Percentiles rank a stretch among this genome's conserved stretches.
These are phyloP conservation scores for Paracamarosporium sp. DNA, from an alignment of 2,329 filamentous ascomycete genomes.

Conservation along the genomic window DNA sequence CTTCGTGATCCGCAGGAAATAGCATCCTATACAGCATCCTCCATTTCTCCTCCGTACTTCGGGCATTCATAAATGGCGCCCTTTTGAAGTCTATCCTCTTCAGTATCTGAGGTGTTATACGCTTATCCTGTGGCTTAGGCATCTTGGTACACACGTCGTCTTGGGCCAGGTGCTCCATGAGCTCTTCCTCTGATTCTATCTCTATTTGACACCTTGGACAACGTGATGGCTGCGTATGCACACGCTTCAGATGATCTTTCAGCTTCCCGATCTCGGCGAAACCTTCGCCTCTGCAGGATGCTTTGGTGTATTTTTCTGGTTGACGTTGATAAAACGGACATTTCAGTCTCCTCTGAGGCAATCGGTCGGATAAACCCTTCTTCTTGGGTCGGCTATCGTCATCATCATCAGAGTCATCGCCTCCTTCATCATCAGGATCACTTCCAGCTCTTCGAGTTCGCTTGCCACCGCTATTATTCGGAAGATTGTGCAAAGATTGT, in stretches of 20 bases:
- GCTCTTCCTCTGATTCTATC: conserved; percentile 10
- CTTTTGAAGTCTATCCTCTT: conserved; percentile 17
- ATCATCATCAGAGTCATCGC: conserved; percentile 9
- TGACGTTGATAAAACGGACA: conserved; percentile 19
- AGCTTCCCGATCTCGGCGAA: conserved; percentile 22
- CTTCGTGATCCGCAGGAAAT: conserved; percentile 14
- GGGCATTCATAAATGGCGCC: conserved; percentile 16
- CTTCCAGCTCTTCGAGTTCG: conserved; percentile 7
- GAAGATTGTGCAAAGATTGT: too few species aligned
- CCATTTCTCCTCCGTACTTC: conserved; percentile 18
- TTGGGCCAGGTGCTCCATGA: conserved; percentile 3
- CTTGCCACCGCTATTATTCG: conserved; percentile 3
- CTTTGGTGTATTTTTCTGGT: conserved; percentile 14
- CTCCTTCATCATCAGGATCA: conserved; percentile 11
- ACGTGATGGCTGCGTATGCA: conserved; percentile 18
- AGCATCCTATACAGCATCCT: conserved; percentile 14
- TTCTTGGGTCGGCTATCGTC: conserved; percentile 13
- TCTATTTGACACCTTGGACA: conserved; percentile 17
- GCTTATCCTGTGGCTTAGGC: conserved; percentile 14
- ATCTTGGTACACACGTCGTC: conserved; percentile 8
- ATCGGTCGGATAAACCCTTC: not conserved
- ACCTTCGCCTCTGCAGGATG: conserved; percentile 19
- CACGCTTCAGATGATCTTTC: conserved; percentile 22
- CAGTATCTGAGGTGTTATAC: conserved; percentile 11
- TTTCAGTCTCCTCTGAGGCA: conserved; percentile 10